phyloP scores from a whole-genome alignment of 495 filamentous ascomycete species.

The Amniculicola lignicola region DNA sequence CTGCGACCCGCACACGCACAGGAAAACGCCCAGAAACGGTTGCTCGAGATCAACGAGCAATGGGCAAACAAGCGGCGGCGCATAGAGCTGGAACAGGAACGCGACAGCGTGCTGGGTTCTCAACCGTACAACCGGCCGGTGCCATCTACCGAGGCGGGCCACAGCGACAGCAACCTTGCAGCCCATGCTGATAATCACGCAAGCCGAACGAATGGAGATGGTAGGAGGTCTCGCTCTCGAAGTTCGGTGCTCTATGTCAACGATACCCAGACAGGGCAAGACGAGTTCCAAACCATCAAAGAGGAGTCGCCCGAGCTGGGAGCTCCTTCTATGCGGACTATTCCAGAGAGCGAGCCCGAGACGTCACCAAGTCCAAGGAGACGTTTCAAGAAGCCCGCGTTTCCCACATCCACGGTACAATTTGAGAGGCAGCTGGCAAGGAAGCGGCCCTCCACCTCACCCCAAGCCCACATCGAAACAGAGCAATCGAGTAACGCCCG shows the following conservation, averaged over 20 bases:
- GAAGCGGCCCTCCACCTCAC: too few relatives aligned
- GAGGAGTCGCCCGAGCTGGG: constrained; percentile 23
- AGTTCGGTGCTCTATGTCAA: constrained; percentile 6
- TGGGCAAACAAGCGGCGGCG: constrained; percentile 17
- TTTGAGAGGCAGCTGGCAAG: too few relatives aligned
- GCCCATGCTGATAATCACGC: background rate
- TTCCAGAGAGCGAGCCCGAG: too few relatives aligned
- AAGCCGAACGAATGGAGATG: background rate
- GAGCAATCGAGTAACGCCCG: too few relatives aligned
- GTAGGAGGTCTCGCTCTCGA: background rate
- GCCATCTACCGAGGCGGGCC: constrained; percentile 19
- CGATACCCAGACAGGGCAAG: constrained; percentile 4
- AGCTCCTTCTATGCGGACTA: background rate
- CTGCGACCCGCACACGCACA: constrained; percentile 19
- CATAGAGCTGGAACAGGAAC: constrained; percentile 8
- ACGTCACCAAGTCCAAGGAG: too few relatives aligned
- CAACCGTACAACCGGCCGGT: constrained; percentile 22
- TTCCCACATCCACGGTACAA: too few relatives aligned
- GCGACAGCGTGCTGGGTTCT: background rate
- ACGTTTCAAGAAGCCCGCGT: too few relatives aligned
- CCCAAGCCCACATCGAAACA: too few relatives aligned
- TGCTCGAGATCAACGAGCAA: background rate
- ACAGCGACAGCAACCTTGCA: background rate
- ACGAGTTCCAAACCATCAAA: constrained; percentile 8
- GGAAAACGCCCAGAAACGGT: constrained; percentile 22